Base-by-base conservation (phyloP, 306 rosid genomes). In the Vicia villosa region DNA sequence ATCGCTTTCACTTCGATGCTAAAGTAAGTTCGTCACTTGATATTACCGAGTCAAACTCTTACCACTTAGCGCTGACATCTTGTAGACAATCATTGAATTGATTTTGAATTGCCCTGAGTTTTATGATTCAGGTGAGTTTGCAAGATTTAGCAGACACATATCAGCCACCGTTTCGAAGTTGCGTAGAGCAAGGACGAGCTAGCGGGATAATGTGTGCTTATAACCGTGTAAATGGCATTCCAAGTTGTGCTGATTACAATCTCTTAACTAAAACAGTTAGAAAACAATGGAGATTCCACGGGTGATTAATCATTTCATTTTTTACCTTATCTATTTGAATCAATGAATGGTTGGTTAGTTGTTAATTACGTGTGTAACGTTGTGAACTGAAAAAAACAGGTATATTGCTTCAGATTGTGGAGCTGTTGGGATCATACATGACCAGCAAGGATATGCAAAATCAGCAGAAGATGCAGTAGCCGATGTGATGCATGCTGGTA, bases 191-290 rank as follows among this genome's bases (percentile, higher is more conserved):
- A 54, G 99, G 92, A 19, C 47, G 74, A 20, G 95, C 99, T 3
- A 94, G 95, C 56, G 97, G 97, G 37, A 82, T 94, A 69, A 91
- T 94, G 99, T 94, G 99, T 60, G 89, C 97, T 15, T 94, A 94
- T 63, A 94, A 94, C 28, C 89, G 83, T 0, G 88, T 94, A 3
- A 94, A 94, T 74, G 99, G 99, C 3, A 82, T 91, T 43, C 99
- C 99, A 2, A 91, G 74, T 80, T 94, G 97, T 51, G 97, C 97
- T 0, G 92, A 94, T 79, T 80, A 17, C 56, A 72, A 87, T 59
- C 96, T 94, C 43, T 59, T 94, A 12, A 75, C 99, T 6, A 49
- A 62, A 0, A 86, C 77, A 4, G 95, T 85, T 15, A 80, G 99
- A 75, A 63, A 75, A 26, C 32, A 83, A 22, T 94, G 99, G 99